Conservation (phyloP, 148 eudicot genomes). For the Bassia scoparia region DNA sequence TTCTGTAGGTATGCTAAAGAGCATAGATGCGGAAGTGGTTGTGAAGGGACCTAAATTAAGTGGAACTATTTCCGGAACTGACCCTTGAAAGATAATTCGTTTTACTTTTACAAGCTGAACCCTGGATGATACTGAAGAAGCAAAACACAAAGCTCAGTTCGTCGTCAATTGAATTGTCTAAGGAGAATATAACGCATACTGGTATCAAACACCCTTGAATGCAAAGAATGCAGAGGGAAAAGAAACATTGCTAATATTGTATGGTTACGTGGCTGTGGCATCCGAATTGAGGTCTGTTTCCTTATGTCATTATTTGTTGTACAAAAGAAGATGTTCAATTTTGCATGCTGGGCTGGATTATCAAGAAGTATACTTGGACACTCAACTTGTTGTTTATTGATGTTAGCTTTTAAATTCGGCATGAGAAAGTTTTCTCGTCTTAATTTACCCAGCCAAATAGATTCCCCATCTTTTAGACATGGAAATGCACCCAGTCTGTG, state of each 20-base stretch:
- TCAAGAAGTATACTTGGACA: no score
- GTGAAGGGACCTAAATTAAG: conserved; percentile 92
- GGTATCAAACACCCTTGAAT: conserved; percentile 80
- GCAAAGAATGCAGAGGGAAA: conserved; percentile 77
- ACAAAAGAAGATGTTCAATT: no score
- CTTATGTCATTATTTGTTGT: neutral
- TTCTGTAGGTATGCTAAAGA: conserved; percentile 87
- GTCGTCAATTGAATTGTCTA: conserved; percentile 93
- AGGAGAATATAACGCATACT: conserved; percentile 79
- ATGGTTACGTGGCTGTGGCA: conserved; percentile 93
- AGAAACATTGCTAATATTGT: conserved; percentile 82
- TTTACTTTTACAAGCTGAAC: conserved; percentile 68
- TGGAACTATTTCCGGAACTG: conserved; percentile 98
- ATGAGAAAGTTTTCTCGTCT: neutral
- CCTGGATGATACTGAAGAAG: conserved; percentile 86
- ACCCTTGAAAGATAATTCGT: conserved; percentile 94
- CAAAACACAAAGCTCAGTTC: conserved; percentile 82
- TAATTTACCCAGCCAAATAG: neutral
- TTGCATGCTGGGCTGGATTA: no score
- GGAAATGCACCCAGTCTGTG: neutral
- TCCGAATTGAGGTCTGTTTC: conserved; percentile 75
- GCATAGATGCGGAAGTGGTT: conserved; percentile 98
- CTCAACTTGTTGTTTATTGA: no score
- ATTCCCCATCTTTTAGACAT: neutral
- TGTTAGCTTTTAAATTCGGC: no score